These are phyloP conservation scores for Fonsecaea pedrosoi DNA, from an alignment of 2,329 filamentous ascomycete species.

Conservation along the genomic window DNA sequence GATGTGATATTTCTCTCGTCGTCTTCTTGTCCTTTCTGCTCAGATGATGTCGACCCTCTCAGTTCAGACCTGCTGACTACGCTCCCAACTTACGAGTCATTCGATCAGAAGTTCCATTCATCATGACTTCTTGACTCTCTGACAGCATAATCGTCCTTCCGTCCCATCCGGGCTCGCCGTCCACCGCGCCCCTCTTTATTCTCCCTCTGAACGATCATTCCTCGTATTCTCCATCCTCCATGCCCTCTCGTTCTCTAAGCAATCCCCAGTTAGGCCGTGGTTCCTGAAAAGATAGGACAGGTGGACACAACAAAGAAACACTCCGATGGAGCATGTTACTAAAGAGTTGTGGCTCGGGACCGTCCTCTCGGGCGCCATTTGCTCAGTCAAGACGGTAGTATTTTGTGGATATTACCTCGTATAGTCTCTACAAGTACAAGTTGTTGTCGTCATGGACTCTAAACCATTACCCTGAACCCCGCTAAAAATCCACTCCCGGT, in stretches of 20 bases:
- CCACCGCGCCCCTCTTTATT: neutral
- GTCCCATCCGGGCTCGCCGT: neutral
- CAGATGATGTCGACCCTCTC: neutral
- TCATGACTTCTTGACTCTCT: neutral
- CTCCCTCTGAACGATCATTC: neutral
- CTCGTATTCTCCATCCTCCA: neutral
- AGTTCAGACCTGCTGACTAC: neutral
- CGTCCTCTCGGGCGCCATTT: neutral
- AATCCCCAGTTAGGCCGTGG: neutral
- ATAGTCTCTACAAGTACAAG: neutral
- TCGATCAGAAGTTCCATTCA: slow-evolving; percentile 1
- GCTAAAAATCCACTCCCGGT: neutral
- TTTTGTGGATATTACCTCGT: neutral
- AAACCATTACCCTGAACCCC: slow-evolving; percentile 1
- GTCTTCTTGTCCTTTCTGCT: neutral
- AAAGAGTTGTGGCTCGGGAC: neutral
- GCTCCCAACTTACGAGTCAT: neutral
- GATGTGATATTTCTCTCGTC: slow-evolving; percentile 3
- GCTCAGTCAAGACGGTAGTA: neutral
- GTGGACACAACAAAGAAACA: neutral
- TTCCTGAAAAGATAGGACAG: neutral
- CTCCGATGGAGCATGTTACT: neutral
- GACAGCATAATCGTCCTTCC: neutral
- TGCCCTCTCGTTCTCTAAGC: slow-evolving; percentile 1
- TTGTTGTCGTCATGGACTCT: slow-evolving; percentile 2